These are phyloP conservation scores for Capronia americana DNA, from an alignment of 2,329 filamentous ascomycete genomes.

Conservation along the genomic window DNA sequence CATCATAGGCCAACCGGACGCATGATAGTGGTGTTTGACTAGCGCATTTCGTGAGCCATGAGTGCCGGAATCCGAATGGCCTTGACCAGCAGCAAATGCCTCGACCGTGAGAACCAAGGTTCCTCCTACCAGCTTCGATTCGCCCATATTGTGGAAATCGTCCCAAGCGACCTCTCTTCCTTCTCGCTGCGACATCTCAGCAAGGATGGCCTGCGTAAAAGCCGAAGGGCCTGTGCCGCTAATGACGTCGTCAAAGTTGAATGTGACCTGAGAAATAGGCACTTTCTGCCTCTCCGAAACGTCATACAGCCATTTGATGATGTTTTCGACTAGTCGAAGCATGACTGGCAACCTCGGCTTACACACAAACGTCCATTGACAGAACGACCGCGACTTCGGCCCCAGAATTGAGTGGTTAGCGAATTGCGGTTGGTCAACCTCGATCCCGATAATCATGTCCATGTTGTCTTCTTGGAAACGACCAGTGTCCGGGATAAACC, in stretches of 20 bases:
- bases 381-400: slow-evolving; percentile 72
- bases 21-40: slow-evolving; percentile 77
- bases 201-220: slow-evolving; percentile 69
- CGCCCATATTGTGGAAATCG: slow-evolving; percentile 68
- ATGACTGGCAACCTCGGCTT: slow-evolving; percentile 72
- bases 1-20: slow-evolving; percentile 71
- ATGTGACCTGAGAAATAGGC: slow-evolving; percentile 64
- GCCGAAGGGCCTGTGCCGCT: slow-evolving; percentile 74
- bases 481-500: slow-evolving; percentile 63
- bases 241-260: slow-evolving; percentile 76
- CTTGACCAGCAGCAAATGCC: slow-evolving; percentile 74
- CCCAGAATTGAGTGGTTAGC: slow-evolving; percentile 69
- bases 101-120: slow-evolving; percentile 73
- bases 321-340: slow-evolving; percentile 71
- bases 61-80: slow-evolving; percentile 74
- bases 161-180: slow-evolving; percentile 64
- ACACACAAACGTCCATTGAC: slow-evolving; percentile 77
- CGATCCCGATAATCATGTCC: slow-evolving; percentile 72
- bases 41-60: slow-evolving; percentile 70
- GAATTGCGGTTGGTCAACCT: slow-evolving; percentile 73
- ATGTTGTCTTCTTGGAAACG: slow-evolving; percentile 69
- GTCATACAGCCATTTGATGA: slow-evolving; percentile 68
- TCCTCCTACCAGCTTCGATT: slow-evolving; percentile 69
- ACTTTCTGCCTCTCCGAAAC: slow-evolving; percentile 66
- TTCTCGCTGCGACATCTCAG: slow-evolving; percentile 64